These are phyloP conservation scores for Ophiostoma himal-ulmi DNA, from an alignment of 2,329 filamentous ascomycete genomes.

Conservation along the genomic window DNA sequence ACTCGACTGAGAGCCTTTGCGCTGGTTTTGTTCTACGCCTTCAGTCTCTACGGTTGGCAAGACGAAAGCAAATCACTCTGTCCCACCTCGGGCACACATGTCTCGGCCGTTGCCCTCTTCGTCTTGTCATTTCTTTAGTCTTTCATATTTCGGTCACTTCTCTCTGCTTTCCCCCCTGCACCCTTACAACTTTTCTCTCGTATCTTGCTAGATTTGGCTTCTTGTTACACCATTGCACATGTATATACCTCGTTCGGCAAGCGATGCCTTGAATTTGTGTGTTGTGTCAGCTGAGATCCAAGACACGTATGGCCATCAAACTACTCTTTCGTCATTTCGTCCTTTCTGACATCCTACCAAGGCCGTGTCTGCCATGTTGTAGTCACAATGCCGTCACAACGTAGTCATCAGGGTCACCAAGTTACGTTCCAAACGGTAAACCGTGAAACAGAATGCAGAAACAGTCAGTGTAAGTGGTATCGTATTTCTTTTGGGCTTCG, in stretches of 20 bases:
- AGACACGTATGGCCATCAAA: background rate
- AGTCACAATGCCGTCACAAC: background rate
- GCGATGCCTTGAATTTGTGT: background rate
- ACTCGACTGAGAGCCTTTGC: background rate
- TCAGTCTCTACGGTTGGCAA: background rate
- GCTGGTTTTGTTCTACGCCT: background rate
- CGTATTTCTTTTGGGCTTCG: background rate
- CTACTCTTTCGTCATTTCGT: background rate
- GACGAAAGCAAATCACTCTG: background rate
- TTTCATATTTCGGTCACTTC: background rate
- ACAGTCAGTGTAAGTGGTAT: background rate
- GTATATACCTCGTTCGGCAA: slow-evolving; percentile 7
- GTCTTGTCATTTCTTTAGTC: background rate
- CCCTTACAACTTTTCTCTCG: background rate
- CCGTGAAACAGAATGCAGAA: background rate
- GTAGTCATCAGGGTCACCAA: background rate
- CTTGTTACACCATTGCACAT: background rate
- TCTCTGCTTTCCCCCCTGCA: no score
- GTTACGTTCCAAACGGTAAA: background rate
- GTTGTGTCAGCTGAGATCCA: slow-evolving; percentile 9
- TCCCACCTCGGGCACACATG: background rate
- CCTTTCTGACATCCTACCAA: no score
- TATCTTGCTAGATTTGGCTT: background rate
- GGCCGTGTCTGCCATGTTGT: no score
- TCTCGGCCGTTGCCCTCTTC: background rate